Evolutionary conservation across 345 rosid species (phyloP), one percentile per base, ranked within the genome.

Genomic region (Linum trigynum): DNA sequence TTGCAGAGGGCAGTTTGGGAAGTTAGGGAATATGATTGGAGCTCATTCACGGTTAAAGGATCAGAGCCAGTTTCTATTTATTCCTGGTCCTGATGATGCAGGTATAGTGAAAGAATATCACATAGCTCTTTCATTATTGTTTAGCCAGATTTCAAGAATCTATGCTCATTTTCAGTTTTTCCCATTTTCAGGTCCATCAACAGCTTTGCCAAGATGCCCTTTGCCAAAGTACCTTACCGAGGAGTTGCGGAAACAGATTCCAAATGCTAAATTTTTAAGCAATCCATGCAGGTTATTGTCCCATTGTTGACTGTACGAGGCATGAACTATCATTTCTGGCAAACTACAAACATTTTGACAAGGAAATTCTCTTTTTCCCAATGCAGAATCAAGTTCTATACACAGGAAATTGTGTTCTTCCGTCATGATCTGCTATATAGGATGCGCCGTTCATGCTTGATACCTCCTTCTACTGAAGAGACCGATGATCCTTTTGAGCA

Each of bases 31-130:
- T 75, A 80, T 86, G 86, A 85, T 94, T 63, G 89, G 38, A 67
- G 76, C 82, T 65, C 97, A 85, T 78, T 82, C 85, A 15, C 88
- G 92, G 66, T 74, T 94, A n/a, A 90, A 77, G 72, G 89, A 84
- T 64, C 83, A 79, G 43, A 85, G 92, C 74, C 85, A 78, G n/a
- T 94, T 90, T 79, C 78, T 88, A 51, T 94, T 94, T 71, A 84
- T 94, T 66, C 99, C 96, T 1, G 96, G 97, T 67, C 97, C 95
- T 67, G 85, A 84, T 67, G 99, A 94, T 71, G 86, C 90, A 77
- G 99, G 99, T 94, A 77, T 53, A 15, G 40, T 56, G 73, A 55
- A 61, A 43, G 38, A 32, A 38, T 45, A 40, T 40, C 14, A 37
- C 53, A 39, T 41, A 42, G 62, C 65, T 60, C 61, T 67, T 64